Base-by-base conservation (phyloP, 176 grass and related monocot genomes). In the Musa beccarii region DNA sequence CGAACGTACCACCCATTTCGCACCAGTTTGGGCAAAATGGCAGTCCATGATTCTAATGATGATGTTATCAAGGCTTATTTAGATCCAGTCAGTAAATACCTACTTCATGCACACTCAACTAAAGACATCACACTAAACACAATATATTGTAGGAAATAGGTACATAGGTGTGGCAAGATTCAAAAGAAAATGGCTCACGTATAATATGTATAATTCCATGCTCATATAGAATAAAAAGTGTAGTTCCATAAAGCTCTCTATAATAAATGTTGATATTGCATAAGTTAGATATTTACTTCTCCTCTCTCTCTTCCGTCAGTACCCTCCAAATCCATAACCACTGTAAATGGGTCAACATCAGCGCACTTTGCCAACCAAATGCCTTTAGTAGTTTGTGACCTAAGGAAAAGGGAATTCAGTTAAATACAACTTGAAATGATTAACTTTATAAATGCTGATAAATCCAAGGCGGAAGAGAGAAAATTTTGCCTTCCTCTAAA, bases 271-370 rank as follows among this genome's bases (percentile, higher is more conserved):
- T 59, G 55, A 12, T 15, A 15, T 12, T 61, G 15, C 3, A 50
- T 49, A 8, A 12, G 54, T 43, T 76, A 43, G 29, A 50, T 49
- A 19, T 57, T 12, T 89, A 96, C 92, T 89, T 96, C 81, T 68
- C 52, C 72, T 59, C 72, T 26, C 25, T 84, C 82, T 69, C 73
- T 84, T 62, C 69, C 76, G 62, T 84, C 82, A 75, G 77, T 79
- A 67, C 63, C 53, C 19, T 84, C 82, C 49, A 80, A 50, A 84
- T 84, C 82, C 69, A 84, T 75, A 59, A 79, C 63, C 16, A 84
- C 51, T 20, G 78, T 52, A 15, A 68, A 73, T 68, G 82, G 82
- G 49, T 96, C 92, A 84, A 96, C 92, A 76, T 49, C 24, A 62
- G 49, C 28, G 3, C 76, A 75, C 29, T 61, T 70, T 75, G 77